A percentile compares a stretch with the other conserved stretches of the same genome.
These are phyloP conservation scores for Chondrostereum purpureum DNA, from an alignment of 1,284 basidiomycete species.

Conservation along the genomic window DNA sequence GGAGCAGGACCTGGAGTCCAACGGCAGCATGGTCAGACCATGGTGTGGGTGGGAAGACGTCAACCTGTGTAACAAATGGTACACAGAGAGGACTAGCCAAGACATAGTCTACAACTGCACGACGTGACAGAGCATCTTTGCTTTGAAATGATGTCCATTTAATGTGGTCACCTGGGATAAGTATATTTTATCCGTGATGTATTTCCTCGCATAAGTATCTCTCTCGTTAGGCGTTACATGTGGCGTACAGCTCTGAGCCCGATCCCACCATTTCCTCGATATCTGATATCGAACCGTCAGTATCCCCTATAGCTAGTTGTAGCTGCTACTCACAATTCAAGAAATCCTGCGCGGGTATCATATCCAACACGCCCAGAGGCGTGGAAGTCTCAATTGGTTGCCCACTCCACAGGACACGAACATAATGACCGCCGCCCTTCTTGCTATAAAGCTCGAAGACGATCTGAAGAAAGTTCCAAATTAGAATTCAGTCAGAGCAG, in stretches of 20 bases:
- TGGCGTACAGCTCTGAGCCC: slow-evolving; percentile 23
- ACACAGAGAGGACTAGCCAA: too few species aligned
- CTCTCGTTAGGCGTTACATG: slow-evolving; percentile 18
- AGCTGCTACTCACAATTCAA: slow-evolving; percentile 28
- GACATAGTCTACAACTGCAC: too few species aligned
- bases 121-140: too few species aligned
- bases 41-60: too few species aligned
- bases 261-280: slow-evolving; percentile 31
- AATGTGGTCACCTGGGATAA: slow-evolving; percentile 1
- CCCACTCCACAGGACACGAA: slow-evolving; percentile 43
- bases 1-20: too few species aligned
- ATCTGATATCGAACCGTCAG: slow-evolving; percentile 20
- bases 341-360: slow-evolving; percentile 34
- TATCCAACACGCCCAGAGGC: slow-evolving; percentile 34
- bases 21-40: too few species aligned
- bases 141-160: too few species aligned
- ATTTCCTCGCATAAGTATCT: too few species aligned
- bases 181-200: not conserved
- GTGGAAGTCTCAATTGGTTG: slow-evolving; percentile 39
- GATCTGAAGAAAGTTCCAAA: slow-evolving; percentile 19
- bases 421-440: slow-evolving; percentile 20
- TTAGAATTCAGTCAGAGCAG: not conserved
- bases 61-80: too few species aligned
- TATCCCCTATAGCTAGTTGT: not conserved
- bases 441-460: slow-evolving; percentile 37